These are phyloP conservation scores for Aspergillus bridgeri DNA, from an alignment of 495 filamentous ascomycete genomes.

Conservation along the genomic window DNA sequence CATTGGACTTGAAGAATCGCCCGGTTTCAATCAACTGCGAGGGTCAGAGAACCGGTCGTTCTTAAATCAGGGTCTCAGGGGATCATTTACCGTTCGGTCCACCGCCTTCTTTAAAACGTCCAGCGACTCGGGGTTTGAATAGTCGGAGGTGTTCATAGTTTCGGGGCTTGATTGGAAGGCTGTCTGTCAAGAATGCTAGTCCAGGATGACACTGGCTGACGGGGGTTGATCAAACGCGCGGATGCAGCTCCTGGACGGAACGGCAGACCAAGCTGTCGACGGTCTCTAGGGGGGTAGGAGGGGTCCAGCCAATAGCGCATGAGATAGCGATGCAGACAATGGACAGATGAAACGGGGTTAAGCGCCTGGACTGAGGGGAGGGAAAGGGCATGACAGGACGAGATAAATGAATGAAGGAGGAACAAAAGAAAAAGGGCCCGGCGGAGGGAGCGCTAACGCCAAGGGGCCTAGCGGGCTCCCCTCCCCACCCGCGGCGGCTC, in stretches of 20 bases:
- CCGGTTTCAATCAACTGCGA: slow-evolving; percentile 47
- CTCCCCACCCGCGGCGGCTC: slow-evolving; percentile 41
- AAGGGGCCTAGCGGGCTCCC: slow-evolving; percentile 26
- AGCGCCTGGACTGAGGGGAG: background rate
- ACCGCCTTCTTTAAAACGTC: slow-evolving; percentile 40
- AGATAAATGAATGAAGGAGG: background rate
- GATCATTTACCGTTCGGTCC: slow-evolving; percentile 42
- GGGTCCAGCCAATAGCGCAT: background rate
- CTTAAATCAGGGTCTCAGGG: background rate
- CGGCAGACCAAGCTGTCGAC: background rate
- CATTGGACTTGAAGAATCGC: slow-evolving; percentile 42
- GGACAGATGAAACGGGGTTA: background rate
- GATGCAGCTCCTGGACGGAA: background rate
- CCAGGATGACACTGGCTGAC: background rate
- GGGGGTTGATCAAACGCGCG: background rate
- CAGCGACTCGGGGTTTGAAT: slow-evolving; percentile 41
- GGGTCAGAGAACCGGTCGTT: slow-evolving; percentile 17
- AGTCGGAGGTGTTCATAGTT: slow-evolving; percentile 31
- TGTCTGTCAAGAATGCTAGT: too few relatives aligned
- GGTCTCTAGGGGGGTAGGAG: too few relatives aligned
- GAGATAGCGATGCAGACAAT: background rate
- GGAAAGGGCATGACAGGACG: background rate
- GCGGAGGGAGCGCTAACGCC: slow-evolving; percentile 27
- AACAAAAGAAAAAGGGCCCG: background rate
- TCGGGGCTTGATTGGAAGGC: background rate